phyloP scores from a whole-genome alignment of 1,139 yeast genomes.

The Tardiomyces depauwii region DNA sequence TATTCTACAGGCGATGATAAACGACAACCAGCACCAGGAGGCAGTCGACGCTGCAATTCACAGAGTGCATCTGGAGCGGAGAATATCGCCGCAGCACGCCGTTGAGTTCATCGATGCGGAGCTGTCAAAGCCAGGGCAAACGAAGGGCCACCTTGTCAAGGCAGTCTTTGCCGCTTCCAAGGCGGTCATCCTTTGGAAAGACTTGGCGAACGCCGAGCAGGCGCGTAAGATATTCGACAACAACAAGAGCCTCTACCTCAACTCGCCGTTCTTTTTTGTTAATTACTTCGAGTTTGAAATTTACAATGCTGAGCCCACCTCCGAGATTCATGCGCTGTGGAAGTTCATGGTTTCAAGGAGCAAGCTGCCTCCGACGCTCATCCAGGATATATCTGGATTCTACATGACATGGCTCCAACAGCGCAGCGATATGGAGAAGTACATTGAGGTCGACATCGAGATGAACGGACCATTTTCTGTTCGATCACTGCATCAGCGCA shows the following conservation, averaged over 20 bases:
- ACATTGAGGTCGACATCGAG: conserved; percentile 25
- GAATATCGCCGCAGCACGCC: conserved; percentile 10
- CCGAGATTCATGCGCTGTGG: conserved; percentile 11
- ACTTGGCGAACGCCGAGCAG: conserved; percentile 10
- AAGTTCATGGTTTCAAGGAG: conserved; percentile 5
- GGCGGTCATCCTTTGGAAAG: conserved; percentile 17
- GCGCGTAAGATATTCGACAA: conserved; percentile 17
- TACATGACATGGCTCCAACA: conserved; percentile 20
- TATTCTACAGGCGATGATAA: conserved; percentile 14
- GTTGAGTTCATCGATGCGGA: conserved; percentile 13
- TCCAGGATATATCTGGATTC: conserved; percentile 19
- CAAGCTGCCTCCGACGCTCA: conserved; percentile 18
- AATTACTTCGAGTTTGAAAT: conserved; percentile 24
- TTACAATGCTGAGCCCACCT: conserved; percentile 9
- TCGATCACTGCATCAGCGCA: conserved; percentile 12
- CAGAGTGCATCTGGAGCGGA: conserved; percentile 16
- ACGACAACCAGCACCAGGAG: conserved; percentile 4
- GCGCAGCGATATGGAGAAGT: conserved; percentile 17
- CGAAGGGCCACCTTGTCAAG: conserved; percentile 5
- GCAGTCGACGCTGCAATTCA: conserved; percentile 5
- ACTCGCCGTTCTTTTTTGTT: conserved; percentile 20
- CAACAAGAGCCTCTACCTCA: conserved; percentile 13
- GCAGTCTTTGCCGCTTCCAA: conserved; percentile 13
- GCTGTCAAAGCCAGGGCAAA: neutral
- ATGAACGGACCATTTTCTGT: conserved; percentile 24